Evolutionary conservation across 2,329 filamentous ascomycete genomes (phyloP).

Genomic region (Venturia nashicola): DNA sequence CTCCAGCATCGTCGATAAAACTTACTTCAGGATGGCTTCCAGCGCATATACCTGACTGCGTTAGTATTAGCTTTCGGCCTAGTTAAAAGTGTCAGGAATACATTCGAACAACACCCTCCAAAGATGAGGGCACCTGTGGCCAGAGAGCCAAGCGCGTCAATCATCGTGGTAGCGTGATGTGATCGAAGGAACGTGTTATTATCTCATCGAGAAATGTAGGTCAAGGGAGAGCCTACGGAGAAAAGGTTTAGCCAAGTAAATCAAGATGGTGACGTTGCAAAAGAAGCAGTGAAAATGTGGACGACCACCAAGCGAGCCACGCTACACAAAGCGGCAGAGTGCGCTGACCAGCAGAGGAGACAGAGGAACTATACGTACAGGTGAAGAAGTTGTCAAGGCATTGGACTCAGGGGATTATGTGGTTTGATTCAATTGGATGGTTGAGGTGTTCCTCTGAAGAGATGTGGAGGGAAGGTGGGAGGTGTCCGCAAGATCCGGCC

Average conservation of each 20-base stretch:
- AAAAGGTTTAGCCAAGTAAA: neutral
- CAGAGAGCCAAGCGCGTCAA: slow-evolving; percentile 19
- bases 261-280: neutral
- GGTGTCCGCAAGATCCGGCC: neutral
- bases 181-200: neutral
- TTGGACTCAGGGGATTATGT: neutral
- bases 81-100: slow-evolving; percentile 33
- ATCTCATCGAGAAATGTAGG: neutral
- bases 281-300: neutral
- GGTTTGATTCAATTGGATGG: neutral
- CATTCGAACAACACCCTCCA: slow-evolving; percentile 90
- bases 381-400: neutral
- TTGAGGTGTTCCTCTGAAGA: neutral
- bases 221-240: neutral
- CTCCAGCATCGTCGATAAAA: slow-evolving; percentile 13
- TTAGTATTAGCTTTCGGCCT: slow-evolving; percentile 1
- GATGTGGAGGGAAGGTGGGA: neutral
- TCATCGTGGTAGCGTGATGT: slow-evolving; percentile 9
- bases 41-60: slow-evolving; percentile 71
- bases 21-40: slow-evolving; percentile 88
- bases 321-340: neutral
- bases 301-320: neutral
- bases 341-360: neutral
- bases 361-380: neutral
- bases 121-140: slow-evolving; percentile 77